Base-by-base conservation (phyloP, 805 yeast species). In the Ogataea dorogensis region DNA sequence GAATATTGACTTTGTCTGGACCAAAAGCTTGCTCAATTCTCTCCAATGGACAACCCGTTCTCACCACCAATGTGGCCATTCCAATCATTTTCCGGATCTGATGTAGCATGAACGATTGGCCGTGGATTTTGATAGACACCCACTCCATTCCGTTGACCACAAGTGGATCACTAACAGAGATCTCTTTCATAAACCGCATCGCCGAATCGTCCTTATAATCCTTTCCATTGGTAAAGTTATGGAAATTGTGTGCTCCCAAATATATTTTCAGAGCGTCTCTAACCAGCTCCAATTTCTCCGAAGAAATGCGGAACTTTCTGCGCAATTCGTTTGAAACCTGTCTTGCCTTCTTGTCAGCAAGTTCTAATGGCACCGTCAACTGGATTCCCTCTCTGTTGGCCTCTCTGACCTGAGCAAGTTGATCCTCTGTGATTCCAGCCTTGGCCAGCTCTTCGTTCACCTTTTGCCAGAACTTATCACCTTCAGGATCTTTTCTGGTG, bases 41-140 rank as follows among this genome's bases (percentile, higher is more conserved):
- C 17, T 73, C 73, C 20, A 75, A 55, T 3, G 97, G 95, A 54
- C 89, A 79, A 8, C 95, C 93, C 13, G 93, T 80, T 55, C 98
- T 75, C 15, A 91, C 79, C 12, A 85, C 77, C 39, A 91, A 68
- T 0, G 89, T 77, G 1, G 95, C 95, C 94, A 91, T 82, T 15
- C 96, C 91, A 42, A 93, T 86, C 98, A 93, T 93, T 59, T 93
- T 93, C 58, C 98, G 79, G 56, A 93, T 93, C 70, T 91, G 98
- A 64, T 91, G 98, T 46, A 93, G 71, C 98, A 93, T 93, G 63
- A 93, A 93, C 3, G 96, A 86, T 65, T 93, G 98, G 6, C 98
- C 98, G 60, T 93, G 98, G 48, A 93, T 86, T 66, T 91, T 89
- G 54, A 93, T 82, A 2, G 96, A 86, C 2, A 86, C 74, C 98